Percentiles rank a stretch among this genome's conserved stretches.
Conservation (phyloP, 2,329 filamentous ascomycete genomes). For the Fusarium citri region DNA sequence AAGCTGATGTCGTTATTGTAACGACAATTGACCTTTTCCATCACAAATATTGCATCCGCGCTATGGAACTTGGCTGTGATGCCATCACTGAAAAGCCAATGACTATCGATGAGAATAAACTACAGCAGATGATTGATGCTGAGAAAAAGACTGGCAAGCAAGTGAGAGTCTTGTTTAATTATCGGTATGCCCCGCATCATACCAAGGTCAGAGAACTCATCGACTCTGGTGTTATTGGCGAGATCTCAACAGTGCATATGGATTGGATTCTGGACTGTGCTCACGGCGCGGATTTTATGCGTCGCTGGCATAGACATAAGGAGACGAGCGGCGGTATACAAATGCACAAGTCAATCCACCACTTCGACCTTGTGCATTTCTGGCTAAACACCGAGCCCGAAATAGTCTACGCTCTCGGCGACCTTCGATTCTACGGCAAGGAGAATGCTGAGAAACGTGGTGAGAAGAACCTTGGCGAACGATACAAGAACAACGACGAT, state of each 20-base stretch:
- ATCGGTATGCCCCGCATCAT: constrained; percentile 73
- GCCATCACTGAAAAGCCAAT: constrained; percentile 73
- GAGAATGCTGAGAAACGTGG: constrained; percentile 70
- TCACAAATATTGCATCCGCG: constrained; percentile 68
- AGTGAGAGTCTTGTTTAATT: constrained; percentile 72
- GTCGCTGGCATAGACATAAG: constrained; percentile 72
- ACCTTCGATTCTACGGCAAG: constrained; percentile 69
- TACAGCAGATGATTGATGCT: constrained; percentile 59
- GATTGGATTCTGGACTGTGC: constrained; percentile 73
- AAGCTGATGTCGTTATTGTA: constrained; percentile 70
- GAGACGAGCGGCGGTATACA: constrained; percentile 69
- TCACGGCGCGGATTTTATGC: constrained; percentile 72
- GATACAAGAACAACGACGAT: constrained; percentile 61
- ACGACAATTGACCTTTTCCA: constrained; percentile 73
- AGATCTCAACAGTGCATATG: constrained; percentile 68
- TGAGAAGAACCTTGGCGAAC: constrained; percentile 60
- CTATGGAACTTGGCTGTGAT: constrained; percentile 68
- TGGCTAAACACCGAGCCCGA: constrained; percentile 67
- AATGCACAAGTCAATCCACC: constrained; percentile 73
- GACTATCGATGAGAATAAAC: constrained; percentile 67
- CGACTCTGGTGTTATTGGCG: constrained; percentile 65
- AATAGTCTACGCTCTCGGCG: constrained; percentile 68
- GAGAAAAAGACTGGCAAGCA: constrained; percentile 52
- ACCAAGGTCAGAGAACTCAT: constrained; percentile 68
- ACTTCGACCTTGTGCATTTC: constrained; percentile 72